Base-by-base conservation (phyloP, 805 yeast genomes). In the Scheffersomyces amazonensis region DNA sequence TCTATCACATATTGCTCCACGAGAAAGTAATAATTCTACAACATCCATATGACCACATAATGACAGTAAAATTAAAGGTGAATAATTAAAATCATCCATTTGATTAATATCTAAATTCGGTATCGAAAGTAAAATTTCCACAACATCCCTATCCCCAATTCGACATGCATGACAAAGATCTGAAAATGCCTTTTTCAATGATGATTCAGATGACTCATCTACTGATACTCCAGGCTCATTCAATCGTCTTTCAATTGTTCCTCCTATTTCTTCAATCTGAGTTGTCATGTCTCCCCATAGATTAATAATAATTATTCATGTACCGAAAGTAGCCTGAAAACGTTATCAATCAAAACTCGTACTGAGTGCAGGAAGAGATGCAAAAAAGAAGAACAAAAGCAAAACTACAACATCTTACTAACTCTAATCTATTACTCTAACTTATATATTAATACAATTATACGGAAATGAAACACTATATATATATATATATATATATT, bases 1-100 rank as follows among this genome's bases (percentile, higher is more conserved):
- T 50, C 87, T 70, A 56, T 83, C 90, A 56, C 91, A 84, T 6
- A 79, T 69, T 0, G 93, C 88, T 6, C 95, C 95, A 30, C 68
- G 44, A 32, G 75, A 69, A 8, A 86, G 62, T 16, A 86, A 60
- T 34, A 80, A 56, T 37, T 64, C 66, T n/a, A 86, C 93, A 4
- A 86, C 70, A 1, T 63, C 65, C 43, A 70, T 71, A 55, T 85
- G 91, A 0, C 95, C 95, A 62, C 95, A 85, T 10, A 85, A 53
- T 13, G 86, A 77, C 6, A 88, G 87, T 18, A 86, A 61, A 41
- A 82, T 81, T 41, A 86, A 64, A 1, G 95, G 93, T 2, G 89
- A 75, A 52, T 83, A 80, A 54, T 86, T 86, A 75, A 82, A 85
- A 45, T 75, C 78, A 53, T 86, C 95, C 23, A 78, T 76, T 37